Evolutionary conservation across 306 rosid genomes (phyloP), one percentile per base, ranked within the genome.

Genomic region (Gillenia trifoliata): DNA sequence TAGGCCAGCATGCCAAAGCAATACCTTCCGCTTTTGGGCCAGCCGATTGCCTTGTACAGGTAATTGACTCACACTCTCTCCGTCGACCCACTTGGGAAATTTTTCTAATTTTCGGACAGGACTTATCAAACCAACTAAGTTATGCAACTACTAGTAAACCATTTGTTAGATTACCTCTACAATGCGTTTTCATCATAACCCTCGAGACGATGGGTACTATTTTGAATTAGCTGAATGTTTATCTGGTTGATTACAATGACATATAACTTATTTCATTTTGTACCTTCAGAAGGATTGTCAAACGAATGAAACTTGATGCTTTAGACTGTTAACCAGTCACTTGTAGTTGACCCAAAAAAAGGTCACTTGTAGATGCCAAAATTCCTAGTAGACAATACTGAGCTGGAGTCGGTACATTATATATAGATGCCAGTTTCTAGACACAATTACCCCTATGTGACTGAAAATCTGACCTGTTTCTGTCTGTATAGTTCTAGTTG

Each of bases 1-100:
- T 76, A 93, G 98, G 97, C 91, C 79, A 84, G 22, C 91, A 87
- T 90, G 96, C 98, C 96, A 23, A 94, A 91, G 90, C 98, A 94
- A 85, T 94, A 94, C 84, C 93, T 94, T 83, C 98, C 96, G n/a
- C 94, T 94, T 30, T 73, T 94, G 29, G 88, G 91, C 74, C 97
- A 89, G 84, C 96, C 97, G 8, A 91, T 91, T 82, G 97, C 98
- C 34, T 61, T 94, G 74, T 88, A 86, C 64, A 94, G 98, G 97
- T 91, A 85, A 75, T 68, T 60, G 43, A 50, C 65, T 65, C 22
- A 71, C 20, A 49, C 15, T 36, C 8, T 47, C 57, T 70, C 49
- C 49, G 11, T 66, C 66, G 43, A 50, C 31, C 68, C 31, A 45
- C 45, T 26, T 63, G 47, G 52, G 11, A 16, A 7, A 60, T 20